Base-by-base conservation (phyloP, 495 filamentous ascomycete genomes). In the Evansstolkia leycettana region DNA sequence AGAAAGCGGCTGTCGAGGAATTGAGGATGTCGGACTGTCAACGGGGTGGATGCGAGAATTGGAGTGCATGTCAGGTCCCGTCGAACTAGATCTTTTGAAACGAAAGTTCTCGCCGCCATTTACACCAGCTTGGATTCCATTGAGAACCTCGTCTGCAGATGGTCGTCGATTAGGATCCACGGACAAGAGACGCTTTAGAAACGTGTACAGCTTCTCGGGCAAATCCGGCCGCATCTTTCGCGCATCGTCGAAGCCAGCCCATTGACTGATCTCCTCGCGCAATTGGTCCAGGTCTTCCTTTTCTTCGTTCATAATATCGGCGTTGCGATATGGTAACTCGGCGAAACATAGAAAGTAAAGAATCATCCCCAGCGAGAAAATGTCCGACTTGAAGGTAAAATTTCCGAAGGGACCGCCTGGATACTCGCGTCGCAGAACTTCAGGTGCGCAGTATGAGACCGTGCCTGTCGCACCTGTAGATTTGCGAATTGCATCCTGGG, bases 321-420 rank as follows among this genome's bases (percentile, higher is more conserved):
- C 89, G 48, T 78, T 80, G 16, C 47, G 62, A 49, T 96, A 98
- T 1, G 90, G 90, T 2, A 96, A 72, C 6, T 82, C 70, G 0
- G 82, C 84, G 52, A 96, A 98, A 52, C 92, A 96, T 60, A 96
- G 76, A 45, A 96, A 96, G 55, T 96, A 92, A 3, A 98, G 72
- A 29, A 96, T 95, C 90, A 98, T 94, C 23, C 90, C 90, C 0
- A 98, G 57, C 2, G 87, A 94, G 58, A 98, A 98, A 8, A 98
- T 82, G 52, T 98, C 90, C 0, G 87, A 94, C 48, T 95, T 98
- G 34, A 81, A 82, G 0, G 84, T 92, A 47, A 98, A 98, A 47
- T 96, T 92, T 3, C 82, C 87, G 43, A 82, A 82, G 8, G 69
- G 68, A 9, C 90, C 90, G 37, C 58, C 70, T 0, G 75, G 65